Conservation (phyloP, 371 early-diverging fungal genomes). For the Mucor indicus region DNA sequence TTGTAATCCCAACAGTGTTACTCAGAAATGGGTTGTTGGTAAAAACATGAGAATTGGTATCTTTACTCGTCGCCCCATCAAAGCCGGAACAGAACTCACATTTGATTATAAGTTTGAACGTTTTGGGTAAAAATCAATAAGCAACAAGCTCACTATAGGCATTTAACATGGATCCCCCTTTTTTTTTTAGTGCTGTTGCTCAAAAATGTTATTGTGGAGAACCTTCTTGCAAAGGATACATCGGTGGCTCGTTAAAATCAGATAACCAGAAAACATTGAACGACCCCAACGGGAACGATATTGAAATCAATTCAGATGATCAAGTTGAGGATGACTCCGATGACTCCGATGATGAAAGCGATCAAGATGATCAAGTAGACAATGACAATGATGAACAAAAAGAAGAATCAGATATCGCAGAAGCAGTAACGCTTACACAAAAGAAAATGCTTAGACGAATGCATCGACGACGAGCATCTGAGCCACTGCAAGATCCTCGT, state of each 20-base stretch:
- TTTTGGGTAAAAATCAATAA: constrained; percentile 58
- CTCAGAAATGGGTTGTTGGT: constrained; percentile 83
- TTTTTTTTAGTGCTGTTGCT: constrained; percentile 62
- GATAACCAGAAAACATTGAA: constrained; percentile 8
- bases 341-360: background rate
- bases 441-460: constrained; percentile 22
- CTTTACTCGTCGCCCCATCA: constrained; percentile 67
- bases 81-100: constrained; percentile 79
- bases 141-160: too few relatives aligned
- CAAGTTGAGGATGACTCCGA: background rate
- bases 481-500: constrained; percentile 46
- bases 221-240: constrained; percentile 79
- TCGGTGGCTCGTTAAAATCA: constrained; percentile 63
- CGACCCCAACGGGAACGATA: background rate
- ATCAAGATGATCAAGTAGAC: constrained; percentile 13
- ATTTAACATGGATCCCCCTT: too few relatives aligned
- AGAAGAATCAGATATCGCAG: constrained; percentile 19
- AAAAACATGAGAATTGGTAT: constrained; percentile 74
- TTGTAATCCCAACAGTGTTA: constrained; percentile 84
- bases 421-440: constrained; percentile 24
- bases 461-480: constrained; percentile 9
- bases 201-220: constrained; percentile 93
- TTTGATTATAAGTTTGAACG: constrained; percentile 91
- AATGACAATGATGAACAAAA: constrained; percentile 40
- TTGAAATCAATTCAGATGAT: background rate